These are phyloP conservation scores for Alternaria postmessia DNA, from an alignment of 2,329 filamentous ascomycete species.

Conservation along the genomic window DNA sequence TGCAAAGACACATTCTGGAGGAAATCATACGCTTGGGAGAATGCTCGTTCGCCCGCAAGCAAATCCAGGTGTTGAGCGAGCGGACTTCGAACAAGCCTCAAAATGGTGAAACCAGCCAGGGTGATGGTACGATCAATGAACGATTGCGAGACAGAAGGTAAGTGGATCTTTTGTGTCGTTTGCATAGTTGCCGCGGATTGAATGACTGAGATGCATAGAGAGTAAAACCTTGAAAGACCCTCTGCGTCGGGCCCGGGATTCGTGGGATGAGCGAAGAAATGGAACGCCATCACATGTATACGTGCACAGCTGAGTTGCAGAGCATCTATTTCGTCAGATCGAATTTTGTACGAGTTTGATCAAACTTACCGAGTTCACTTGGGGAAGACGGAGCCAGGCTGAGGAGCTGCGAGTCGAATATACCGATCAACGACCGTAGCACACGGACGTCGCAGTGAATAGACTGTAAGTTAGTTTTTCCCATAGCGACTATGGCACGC, in stretches of 20 bases:
- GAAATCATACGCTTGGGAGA: slow-evolving; percentile 42
- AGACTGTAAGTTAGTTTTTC: slow-evolving; percentile 44
- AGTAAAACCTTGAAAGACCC: slow-evolving; percentile 40
- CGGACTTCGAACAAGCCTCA: slow-evolving; percentile 42
- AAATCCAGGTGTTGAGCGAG: slow-evolving; percentile 45
- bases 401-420: slow-evolving; percentile 48
- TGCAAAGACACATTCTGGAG: slow-evolving; percentile 46
- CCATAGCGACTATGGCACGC: slow-evolving; percentile 46
- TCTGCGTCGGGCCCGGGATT: slow-evolving; percentile 39
- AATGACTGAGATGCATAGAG: slow-evolving; percentile 44
- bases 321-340: slow-evolving; percentile 36
- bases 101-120: slow-evolving; percentile 44
- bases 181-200: slow-evolving; percentile 33
- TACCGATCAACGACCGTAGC: slow-evolving; percentile 44
- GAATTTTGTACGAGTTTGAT: neutral
- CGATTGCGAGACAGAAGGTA: slow-evolving; percentile 41
- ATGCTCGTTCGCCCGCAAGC: slow-evolving; percentile 45
- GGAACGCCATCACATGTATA: slow-evolving; percentile 47
- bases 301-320: slow-evolving; percentile 47
- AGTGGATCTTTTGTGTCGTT: slow-evolving; percentile 32
- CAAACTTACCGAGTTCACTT: slow-evolving; percentile 41
- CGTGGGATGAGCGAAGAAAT: slow-evolving; percentile 46
- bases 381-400: slow-evolving; percentile 40
- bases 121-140: slow-evolving; percentile 47
- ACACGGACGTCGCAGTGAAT: slow-evolving; percentile 41